These are phyloP conservation scores for Solanum bulbocastanum DNA, from an alignment of 257 asterid genomes.

Conservation along the genomic window DNA sequence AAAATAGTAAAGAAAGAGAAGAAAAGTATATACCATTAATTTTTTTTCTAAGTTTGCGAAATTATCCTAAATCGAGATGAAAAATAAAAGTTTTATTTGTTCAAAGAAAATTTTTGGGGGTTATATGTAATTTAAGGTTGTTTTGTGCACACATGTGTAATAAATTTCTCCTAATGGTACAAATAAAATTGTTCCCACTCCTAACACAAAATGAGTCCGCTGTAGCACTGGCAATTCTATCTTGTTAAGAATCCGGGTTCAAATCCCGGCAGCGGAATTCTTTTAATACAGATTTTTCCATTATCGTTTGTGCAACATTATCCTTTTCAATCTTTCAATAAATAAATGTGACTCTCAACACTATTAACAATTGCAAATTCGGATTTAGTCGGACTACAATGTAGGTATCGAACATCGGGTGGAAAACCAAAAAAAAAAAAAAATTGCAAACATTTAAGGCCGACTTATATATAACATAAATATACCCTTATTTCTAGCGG, in stretches of 20 bases:
- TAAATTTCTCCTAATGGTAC: neutral
- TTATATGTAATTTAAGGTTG: neutral
- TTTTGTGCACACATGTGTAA: neutral
- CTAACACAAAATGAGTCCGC: neutral
- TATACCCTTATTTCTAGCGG: too few species aligned
- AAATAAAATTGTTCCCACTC: neutral
- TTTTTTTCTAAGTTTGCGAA: neutral
- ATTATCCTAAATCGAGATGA: neutral
- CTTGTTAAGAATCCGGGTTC: neutral
- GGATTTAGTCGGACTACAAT: fast-evolving
- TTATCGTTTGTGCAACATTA: neutral
- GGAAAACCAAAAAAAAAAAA: too few species aligned
- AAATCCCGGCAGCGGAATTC: neutral
- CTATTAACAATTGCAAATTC: neutral
- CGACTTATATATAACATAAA: too few species aligned
- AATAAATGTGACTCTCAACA: neutral
- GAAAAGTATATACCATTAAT: neutral
- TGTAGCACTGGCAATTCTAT: neutral
- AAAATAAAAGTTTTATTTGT: neutral
- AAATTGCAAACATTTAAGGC: neutral
- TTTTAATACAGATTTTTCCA: too few species aligned
- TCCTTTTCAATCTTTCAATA: neutral
- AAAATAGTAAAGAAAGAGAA: neutral
- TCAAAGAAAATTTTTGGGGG: neutral
- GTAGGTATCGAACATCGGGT: fast-evolving